Percentiles rank a stretch among this genome's conserved stretches.
Evolutionary conservation across 306 rosid genomes (phyloP).

Genomic region (Fragaria iinumae): DNA sequence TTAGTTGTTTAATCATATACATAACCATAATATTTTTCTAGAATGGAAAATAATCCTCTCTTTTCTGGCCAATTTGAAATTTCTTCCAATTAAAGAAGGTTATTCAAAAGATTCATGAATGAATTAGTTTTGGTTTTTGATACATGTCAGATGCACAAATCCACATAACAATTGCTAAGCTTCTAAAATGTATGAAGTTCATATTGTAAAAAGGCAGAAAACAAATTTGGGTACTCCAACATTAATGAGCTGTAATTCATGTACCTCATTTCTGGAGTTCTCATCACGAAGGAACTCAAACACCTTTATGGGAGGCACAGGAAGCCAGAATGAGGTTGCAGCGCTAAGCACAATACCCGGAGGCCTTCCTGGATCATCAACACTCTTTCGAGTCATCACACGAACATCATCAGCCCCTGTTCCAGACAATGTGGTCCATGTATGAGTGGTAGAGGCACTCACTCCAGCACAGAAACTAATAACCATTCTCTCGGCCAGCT

Average conservation of each 20-base stretch:
- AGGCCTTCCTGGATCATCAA: slow-evolving; percentile 93
- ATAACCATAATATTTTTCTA: neutral
- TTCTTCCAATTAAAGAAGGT: neutral
- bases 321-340: slow-evolving; percentile 98
- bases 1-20: neutral
- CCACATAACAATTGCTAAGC: neutral
- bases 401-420: slow-evolving; percentile 95
- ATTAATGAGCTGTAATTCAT: neutral
- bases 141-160: neutral
- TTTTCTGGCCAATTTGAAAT: neutral
- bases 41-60: neutral
- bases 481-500: slow-evolving; percentile 95
- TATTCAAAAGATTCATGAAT: neutral
- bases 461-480: slow-evolving; percentile 95
- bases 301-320: slow-evolving; percentile 75
- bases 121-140: neutral
- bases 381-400: slow-evolving; percentile 93
- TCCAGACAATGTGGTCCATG: slow-evolving; percentile 90
- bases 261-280: slow-evolving; percentile 88
- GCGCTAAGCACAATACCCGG: slow-evolving; percentile 94
- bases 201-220: neutral
- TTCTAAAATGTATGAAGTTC: neutral
- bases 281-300: slow-evolving; percentile 92
- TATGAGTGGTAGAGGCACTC: slow-evolving; percentile 92
- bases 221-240: neutral